A percentile compares a stretch with the other conserved stretches of the same genome.
Evolutionary conservation across 2,329 filamentous ascomycete species (phyloP).

Genomic region (Colletotrichum caudatum): DNA sequence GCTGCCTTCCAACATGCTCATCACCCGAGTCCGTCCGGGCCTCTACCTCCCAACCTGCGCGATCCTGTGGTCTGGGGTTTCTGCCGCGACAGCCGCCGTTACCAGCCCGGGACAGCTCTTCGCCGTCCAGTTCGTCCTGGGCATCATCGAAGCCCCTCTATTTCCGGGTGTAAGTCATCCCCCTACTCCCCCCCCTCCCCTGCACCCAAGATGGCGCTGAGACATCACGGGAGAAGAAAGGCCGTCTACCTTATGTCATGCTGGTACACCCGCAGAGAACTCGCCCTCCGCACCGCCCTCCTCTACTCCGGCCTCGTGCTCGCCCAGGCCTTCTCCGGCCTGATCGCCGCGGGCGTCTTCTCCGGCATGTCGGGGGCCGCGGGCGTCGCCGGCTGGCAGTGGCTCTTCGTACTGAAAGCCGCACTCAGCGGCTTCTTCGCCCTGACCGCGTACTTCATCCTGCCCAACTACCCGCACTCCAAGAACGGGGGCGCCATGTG

Average conservation of each 20-base stretch:
- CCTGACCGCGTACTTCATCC: slow-evolving; percentile 50
- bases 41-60: slow-evolving; percentile 57
- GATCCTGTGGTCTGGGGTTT: slow-evolving; percentile 39
- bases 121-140: slow-evolving; percentile 40
- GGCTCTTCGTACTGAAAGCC: slow-evolving; percentile 51
- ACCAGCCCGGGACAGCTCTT: slow-evolving; percentile 29
- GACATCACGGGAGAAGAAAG: neutral
- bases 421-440: slow-evolving; percentile 48
- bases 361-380: slow-evolving; percentile 46
- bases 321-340: slow-evolving; percentile 55
- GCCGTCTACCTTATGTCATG: slow-evolving; percentile 59
- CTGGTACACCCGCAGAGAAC: slow-evolving; percentile 66
- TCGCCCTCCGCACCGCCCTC: slow-evolving; percentile 57
- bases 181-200: too few species aligned
- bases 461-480: slow-evolving; percentile 54
- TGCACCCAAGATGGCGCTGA: neutral
- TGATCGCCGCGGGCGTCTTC: slow-evolving; percentile 59
- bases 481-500: slow-evolving; percentile 53
- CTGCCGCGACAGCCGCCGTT: slow-evolving; percentile 34
- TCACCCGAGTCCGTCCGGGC: slow-evolving; percentile 66
- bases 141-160: slow-evolving; percentile 41
- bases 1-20: slow-evolving; percentile 69
- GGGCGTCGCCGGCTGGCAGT: slow-evolving; percentile 48
- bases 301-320: slow-evolving; percentile 57
- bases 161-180: slow-evolving; percentile 39